Evolutionary conservation across 352 stramenopile genomes (phyloP).

Genomic region (Phytophthora hibernalis): DNA sequence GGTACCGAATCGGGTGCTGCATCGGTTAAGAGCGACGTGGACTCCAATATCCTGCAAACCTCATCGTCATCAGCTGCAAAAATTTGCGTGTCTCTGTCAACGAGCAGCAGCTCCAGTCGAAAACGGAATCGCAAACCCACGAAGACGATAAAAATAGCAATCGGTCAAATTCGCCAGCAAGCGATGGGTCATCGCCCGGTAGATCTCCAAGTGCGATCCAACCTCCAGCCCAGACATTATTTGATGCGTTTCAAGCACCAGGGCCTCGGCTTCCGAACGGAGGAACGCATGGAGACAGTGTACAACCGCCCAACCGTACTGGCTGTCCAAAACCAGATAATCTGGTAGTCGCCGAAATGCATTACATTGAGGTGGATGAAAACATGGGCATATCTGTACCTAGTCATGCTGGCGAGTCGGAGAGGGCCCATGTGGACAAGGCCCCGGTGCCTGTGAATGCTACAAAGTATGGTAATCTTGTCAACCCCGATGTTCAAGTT

Average conservation of each 20-base stretch:
- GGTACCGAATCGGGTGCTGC: background rate
- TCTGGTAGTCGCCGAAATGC: conserved; percentile 22
- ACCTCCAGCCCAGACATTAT: conserved; percentile 18
- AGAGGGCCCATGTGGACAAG: background rate
- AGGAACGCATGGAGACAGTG: conserved; percentile 11
- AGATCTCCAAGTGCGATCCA: conserved; percentile 24
- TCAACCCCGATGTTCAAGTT: conserved; percentile 19
- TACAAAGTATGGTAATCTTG: conserved; percentile 6
- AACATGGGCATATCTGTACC: conserved; percentile 10
- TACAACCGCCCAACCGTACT: conserved; percentile 1
- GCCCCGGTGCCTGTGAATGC: background rate
- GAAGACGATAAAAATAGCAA: conserved; percentile 39
- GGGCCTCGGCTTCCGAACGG: conserved; percentile 27
- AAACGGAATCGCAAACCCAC: conserved; percentile 47
- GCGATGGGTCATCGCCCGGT: conserved; percentile 18
- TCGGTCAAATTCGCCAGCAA: conserved; percentile 26
- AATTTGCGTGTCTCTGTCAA: conserved; percentile 1
- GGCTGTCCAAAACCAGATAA: conserved; percentile 17
- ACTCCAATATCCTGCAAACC: background rate
- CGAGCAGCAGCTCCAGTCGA: conserved; percentile 20
- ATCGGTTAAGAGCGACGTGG: background rate
- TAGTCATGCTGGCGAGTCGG: background rate
- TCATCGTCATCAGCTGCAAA: conserved; percentile 16
- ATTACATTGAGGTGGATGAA: conserved; percentile 35
- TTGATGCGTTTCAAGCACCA: conserved; percentile 28